phyloP scores from a whole-genome alignment of 108 stramenopile species.

The Fistulifera solaris region DNA sequence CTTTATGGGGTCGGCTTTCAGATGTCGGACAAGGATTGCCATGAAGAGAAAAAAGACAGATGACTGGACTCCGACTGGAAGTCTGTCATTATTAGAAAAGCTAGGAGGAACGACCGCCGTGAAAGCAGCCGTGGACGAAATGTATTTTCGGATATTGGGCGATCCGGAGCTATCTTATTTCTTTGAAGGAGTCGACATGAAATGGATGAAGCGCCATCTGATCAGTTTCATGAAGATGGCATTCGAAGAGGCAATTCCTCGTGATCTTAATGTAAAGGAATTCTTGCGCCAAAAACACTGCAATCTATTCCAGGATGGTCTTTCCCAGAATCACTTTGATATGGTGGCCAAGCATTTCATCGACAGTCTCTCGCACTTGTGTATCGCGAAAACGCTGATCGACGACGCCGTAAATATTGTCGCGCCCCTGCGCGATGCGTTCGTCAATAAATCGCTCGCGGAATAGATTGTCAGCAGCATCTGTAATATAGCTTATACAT shows the following conservation, averaged over 20 bases:
- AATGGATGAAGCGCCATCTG: neutral
- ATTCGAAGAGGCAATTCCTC: constrained; percentile 1
- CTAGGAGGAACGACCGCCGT: constrained; percentile 2
- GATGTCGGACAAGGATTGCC: too few relatives aligned
- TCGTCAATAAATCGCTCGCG: constrained; percentile 1
- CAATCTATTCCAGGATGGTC: constrained; percentile 8
- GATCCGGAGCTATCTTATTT: neutral
- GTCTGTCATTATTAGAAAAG: neutral
- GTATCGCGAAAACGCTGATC: constrained; percentile 7
- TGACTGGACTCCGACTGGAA: too few relatives aligned
- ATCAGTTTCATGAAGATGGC: constrained; percentile 1
- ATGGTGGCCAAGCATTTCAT: constrained; percentile 17
- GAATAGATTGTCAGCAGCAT: too few relatives aligned
- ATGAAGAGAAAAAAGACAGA: too few relatives aligned
- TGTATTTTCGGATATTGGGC: neutral
- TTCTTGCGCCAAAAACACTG: constrained; percentile 6
- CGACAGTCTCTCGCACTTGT: neutral
- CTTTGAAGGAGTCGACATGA: constrained; percentile 1
- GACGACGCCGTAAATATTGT: constrained; percentile 13
- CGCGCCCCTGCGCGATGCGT: constrained; percentile 14
- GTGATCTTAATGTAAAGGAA: constrained; percentile 8
- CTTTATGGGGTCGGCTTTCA: neutral
- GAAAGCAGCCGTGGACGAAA: neutral
- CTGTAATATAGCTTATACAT: too few relatives aligned
- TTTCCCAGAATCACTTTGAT: constrained; percentile 23